Evolutionary conservation across 139 green algal genomes (phyloP).

Genomic region (Micromonas pusilla): DNA sequence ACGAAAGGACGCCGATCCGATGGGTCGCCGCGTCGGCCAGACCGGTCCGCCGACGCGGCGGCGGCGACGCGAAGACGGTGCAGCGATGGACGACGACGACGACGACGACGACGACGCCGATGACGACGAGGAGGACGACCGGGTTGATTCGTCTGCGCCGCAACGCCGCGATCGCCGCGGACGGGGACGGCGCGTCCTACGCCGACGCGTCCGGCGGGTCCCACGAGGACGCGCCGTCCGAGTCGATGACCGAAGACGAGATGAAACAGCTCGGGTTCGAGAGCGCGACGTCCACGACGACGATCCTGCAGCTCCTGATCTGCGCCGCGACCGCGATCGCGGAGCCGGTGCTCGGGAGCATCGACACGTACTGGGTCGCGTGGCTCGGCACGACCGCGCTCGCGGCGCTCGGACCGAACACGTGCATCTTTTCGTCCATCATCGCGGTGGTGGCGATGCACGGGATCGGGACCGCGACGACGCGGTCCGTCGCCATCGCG

Average conservation of each 20-base stretch:
- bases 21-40: too few species aligned
- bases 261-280: conserved; percentile 9
- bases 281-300: neutral
- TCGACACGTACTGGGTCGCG: conserved; percentile 1
- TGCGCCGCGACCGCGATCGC: neutral
- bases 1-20: too few species aligned
- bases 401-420: conserved; percentile 2
- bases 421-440: neutral
- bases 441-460: neutral
- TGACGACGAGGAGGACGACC: too few species aligned
- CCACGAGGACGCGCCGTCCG: neutral
- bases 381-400: neutral
- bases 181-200: too few species aligned
- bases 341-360: neutral
- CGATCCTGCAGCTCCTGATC: neutral
- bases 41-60: too few species aligned
- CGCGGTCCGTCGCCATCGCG: neutral
- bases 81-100: too few species aligned
- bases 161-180: too few species aligned
- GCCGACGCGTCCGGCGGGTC: conserved; percentile 19
- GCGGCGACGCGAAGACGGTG: too few species aligned
- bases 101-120: too few species aligned
- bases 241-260: conserved; percentile 30
- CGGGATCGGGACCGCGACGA: neutral
- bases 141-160: too few species aligned